These are phyloP conservation scores for Collybia sp. DNA, from an alignment of 768 basidiomycete genomes.

Conservation along the genomic window DNA sequence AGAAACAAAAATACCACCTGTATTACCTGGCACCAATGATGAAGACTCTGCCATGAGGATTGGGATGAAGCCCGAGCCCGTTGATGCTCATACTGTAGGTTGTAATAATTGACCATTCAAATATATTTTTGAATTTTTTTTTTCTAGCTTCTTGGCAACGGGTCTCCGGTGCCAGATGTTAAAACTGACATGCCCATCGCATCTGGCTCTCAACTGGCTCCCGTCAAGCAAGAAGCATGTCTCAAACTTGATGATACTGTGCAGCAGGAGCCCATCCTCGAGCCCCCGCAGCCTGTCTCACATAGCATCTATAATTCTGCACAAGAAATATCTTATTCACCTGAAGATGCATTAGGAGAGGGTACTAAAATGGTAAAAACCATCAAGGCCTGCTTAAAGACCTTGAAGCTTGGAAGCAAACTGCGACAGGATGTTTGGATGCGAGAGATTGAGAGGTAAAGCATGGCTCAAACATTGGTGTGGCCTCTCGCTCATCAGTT, in stretches of 20 bases:
- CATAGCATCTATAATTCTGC: conserved; percentile 30
- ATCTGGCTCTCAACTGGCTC: too few relatives aligned
- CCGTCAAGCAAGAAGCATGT: neutral
- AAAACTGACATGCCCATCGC: too few relatives aligned
- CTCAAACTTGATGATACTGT: conserved; percentile 4
- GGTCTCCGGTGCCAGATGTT: too few relatives aligned
- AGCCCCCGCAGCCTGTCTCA: conserved; percentile 14
- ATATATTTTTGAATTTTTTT: conserved; percentile 1
- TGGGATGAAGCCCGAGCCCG: conserved; percentile 24
- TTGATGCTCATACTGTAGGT: conserved; percentile 22
- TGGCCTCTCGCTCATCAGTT: conserved; percentile 22
- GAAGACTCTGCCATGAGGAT: conserved; percentile 3
- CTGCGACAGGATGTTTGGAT: conserved; percentile 57
- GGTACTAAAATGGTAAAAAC: conserved; percentile 49
- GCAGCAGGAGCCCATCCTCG: neutral
- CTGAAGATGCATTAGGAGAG: conserved; percentile 45
- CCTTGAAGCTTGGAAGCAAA: conserved; percentile 46
- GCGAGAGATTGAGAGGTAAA: conserved; percentile 46
- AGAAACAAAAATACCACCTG: conserved; percentile 8
- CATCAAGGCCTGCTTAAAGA: conserved; percentile 36
- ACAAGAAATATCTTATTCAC: conserved; percentile 40
- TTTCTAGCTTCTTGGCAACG: conserved; percentile 11
- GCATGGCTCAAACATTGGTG: neutral
- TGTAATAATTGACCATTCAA: neutral
- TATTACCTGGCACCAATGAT: conserved; percentile 5